Evolutionary conservation across 179 eudicot genomes (phyloP), one percentile per base, ranked within the genome.

Genomic region (Spergularia azorica): DNA sequence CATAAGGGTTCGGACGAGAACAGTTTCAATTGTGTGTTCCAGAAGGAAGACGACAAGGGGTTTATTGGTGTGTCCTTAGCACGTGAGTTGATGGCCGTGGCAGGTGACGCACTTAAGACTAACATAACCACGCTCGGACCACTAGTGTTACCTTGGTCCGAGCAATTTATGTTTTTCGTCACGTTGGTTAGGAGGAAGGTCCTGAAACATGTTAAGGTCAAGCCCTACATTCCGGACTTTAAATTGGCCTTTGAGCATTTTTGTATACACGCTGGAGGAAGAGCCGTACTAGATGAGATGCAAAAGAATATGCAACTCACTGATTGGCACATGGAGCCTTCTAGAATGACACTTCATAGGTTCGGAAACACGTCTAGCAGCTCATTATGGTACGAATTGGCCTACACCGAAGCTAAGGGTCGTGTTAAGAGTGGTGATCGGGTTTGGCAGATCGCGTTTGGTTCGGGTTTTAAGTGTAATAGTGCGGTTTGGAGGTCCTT

Each of bases 321-420:
- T 4, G 92, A 85, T 59, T 86, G 91, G 89, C 91, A 92, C 55
- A 90, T 92, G 94, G 97, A 92, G 80, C 97, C 97, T 14, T 92
- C 97, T 0, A 89, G 94, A 77, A 90, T 90, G 97, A 92, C 94
- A 0, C 84, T 92, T 9, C 91, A 92, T 69, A 72, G 97, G 64
- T 90, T 92, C 51, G 97, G 97, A 18, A 91, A 91, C 79, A 92
- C 97, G 8, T 92, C 97, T 0, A 92, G 97, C 48, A 92, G 97
- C 54, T 92, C 97, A 0, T 67, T 88, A 68, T 92, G 97, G 97
- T 92, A 90, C 15, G 96, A 91, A 71, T 66, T 91, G 71, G 89
- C 90, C 6, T 91, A 91, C 67, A 81, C 88, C 5, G 97, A 92
- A 66, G 94, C 91, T 13, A 88, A 90, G 75, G 91, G 94, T 9